Base-by-base conservation (phyloP, 306 rosid species). In the Lathyrus tuberosus region DNA sequence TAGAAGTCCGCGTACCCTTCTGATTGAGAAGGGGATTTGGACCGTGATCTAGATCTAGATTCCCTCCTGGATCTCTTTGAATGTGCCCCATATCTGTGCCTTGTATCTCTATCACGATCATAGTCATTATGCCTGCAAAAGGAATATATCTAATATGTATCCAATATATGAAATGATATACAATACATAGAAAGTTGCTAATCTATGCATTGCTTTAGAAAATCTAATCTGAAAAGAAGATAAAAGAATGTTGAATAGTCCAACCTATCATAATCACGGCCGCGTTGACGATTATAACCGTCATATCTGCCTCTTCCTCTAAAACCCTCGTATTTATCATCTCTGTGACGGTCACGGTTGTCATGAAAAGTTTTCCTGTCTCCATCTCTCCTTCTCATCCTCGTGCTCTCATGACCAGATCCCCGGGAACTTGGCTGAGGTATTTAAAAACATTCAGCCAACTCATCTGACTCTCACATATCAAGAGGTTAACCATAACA, bases 1-100 rank as follows among this genome's bases (percentile, higher is more conserved):
- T 40, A 38, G 61, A 70, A 76, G 40, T 35, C 60, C 69, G 46
- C 4, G 4, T 59, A 86, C 92, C 86, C 54, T 79, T 85, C 81
- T 17, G 83, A 58, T 69, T 75, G 88, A 75, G 90, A 73, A 42
- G 79, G 87, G 24, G 96, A 83, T 72, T 77, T 75, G 61, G 92
- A 82, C 61, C 78, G 83, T 56, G 88, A 86, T 72, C 85, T 78
- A 70, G 89, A 84, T 73, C 84, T 77, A 65, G 89, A 84, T 76
- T 71, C 65, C 26, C 80, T 67, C 78, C 74, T 69, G 46, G 86
- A 81, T 79, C 78, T 80, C 52, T 77, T 81, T 15, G 87, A 79
- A 61, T 69, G 87, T 12, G 75, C 69, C 44, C 84, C 83, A 37
- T 78, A 79, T 79, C 71, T 82, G 48, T 82, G 77, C 68, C 84